Evolutionary conservation across 2,329 filamentous ascomycete genomes (phyloP).

Genomic region (Niveomyces coronatus): DNA sequence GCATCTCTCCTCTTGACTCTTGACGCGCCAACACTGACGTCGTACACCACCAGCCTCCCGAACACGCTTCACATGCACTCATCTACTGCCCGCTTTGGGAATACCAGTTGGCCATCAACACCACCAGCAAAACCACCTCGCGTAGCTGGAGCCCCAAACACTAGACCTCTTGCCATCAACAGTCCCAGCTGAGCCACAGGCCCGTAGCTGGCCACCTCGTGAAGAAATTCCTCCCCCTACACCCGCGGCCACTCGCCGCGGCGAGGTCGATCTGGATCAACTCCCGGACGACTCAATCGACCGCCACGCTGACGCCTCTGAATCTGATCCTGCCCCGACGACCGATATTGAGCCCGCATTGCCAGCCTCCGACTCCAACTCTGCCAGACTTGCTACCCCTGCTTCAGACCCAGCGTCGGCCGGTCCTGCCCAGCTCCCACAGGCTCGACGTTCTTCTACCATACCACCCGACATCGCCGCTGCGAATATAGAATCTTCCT

Average conservation of each 20-base stretch:
- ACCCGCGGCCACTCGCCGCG: constrained; percentile 30
- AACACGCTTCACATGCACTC: constrained; percentile 2
- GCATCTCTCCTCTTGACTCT: too few species aligned
- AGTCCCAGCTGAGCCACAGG: constrained; percentile 5
- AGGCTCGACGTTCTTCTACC: constrained; percentile 6
- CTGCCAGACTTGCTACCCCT: constrained; percentile 29
- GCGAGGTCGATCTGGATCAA: constrained; percentile 32
- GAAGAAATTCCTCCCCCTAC: constrained; percentile 11
- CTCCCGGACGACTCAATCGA: constrained; percentile 24
- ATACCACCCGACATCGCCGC: constrained; percentile 18
- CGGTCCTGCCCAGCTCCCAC: constrained; percentile 15
- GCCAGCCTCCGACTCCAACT: constrained; percentile 31
- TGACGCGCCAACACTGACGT: too few species aligned
- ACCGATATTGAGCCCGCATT: constrained; percentile 41
- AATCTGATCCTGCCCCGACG: constrained; percentile 30
- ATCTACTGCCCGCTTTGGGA: constrained; percentile 1
- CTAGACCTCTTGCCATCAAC: not conserved
- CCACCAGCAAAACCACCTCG: constrained; percentile 1
- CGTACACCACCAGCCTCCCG: not conserved
- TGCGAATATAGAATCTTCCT: constrained; percentile 32
- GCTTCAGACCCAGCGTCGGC: constrained; percentile 31
- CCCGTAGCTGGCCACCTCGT: constrained; percentile 8
- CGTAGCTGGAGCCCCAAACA: too few species aligned
- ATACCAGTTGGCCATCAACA: constrained; percentile 1
- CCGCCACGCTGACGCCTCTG: constrained; percentile 38